Evolutionary conservation across 2,329 filamentous ascomycete genomes (phyloP).

Genomic region (Colletotrichum gigasporum): DNA sequence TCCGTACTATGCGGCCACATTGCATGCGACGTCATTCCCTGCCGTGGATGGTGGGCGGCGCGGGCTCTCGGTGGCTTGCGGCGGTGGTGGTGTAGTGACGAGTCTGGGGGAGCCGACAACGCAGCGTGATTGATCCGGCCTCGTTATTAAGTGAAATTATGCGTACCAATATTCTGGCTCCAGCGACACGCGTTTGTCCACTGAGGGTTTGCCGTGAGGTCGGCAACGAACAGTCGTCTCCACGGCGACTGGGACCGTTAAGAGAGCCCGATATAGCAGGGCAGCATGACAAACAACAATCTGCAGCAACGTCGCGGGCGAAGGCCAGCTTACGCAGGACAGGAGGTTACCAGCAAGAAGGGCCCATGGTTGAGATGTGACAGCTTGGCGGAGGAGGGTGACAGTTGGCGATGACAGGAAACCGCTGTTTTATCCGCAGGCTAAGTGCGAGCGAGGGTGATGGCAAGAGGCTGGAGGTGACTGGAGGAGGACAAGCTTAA

Average conservation of each 20-base stretch:
- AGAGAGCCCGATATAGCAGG: constrained; percentile 2
- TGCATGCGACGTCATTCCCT: constrained; percentile 14
- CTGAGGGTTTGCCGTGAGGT: not conserved
- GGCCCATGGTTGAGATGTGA: constrained; percentile 17
- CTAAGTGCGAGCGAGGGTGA: not conserved
- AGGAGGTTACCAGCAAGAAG: not conserved
- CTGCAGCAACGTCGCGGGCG: not conserved
- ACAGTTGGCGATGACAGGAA: constrained; percentile 11
- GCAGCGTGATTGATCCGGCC: constrained; percentile 12
- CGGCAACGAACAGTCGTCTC: constrained; percentile 4
- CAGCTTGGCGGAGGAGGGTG: constrained; percentile 15
- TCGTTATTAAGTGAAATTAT: constrained; percentile 20
- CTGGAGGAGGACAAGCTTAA: constrained; percentile 13
- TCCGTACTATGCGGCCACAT: constrained; percentile 25
- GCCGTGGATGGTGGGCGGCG: not conserved
- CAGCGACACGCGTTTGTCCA: constrained; percentile 3
- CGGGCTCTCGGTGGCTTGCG: not conserved
- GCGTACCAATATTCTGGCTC: constrained; percentile 2
- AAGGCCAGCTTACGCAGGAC: too few relatives aligned
- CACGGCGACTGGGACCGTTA: constrained; percentile 22
- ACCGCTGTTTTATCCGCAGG: not conserved
- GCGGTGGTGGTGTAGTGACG: not conserved
- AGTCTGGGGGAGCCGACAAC: too few relatives aligned
- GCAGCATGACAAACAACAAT: constrained; percentile 7
- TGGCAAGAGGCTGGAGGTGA: not conserved